Evolutionary conservation across 176 grass and related monocot species (phyloP).

Genomic region (Oryza longistaminata): DNA sequence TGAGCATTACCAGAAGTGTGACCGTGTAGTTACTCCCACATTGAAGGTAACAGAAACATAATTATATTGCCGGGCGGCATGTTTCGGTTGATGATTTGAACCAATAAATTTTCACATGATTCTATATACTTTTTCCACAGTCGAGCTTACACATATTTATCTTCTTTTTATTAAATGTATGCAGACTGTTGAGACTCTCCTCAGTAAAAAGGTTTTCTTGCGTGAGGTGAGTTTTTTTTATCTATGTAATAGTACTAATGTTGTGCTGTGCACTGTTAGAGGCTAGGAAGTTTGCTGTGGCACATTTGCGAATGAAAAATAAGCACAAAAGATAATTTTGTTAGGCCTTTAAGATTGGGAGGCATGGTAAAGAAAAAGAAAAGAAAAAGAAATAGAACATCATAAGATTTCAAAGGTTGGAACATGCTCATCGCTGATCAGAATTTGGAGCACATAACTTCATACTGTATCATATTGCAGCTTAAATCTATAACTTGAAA

Average conservation of each 20-base stretch:
- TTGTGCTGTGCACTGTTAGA: slow-evolving; percentile 6
- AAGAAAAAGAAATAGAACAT: not conserved
- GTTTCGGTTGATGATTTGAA: slow-evolving; percentile 16
- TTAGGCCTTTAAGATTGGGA: slow-evolving; percentile 1
- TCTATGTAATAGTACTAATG: too few relatives aligned
- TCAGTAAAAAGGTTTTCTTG: slow-evolving; percentile 82
- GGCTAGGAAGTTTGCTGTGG: not conserved
- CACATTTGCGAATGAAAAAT: slow-evolving; percentile 13
- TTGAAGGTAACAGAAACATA: slow-evolving; percentile 63
- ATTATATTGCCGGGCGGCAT: not conserved
- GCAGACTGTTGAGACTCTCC: slow-evolving; percentile 93
- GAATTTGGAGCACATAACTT: not conserved
- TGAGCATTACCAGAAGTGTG: slow-evolving; percentile 68
- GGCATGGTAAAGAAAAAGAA: not conserved
- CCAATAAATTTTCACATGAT: slow-evolving; percentile 17
- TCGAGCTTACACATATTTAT: slow-evolving; percentile 24
- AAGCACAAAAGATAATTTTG: slow-evolving; percentile 4
- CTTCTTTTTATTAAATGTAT: slow-evolving; percentile 30
- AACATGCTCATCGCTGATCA: not conserved
- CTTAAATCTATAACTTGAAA: not conserved
- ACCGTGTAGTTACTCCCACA: slow-evolving; percentile 76
- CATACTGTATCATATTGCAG: not conserved
- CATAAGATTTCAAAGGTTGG: not conserved
- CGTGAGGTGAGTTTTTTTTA: slow-evolving; percentile 83
- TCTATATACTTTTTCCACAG: slow-evolving; percentile 16